A percentile compares a stretch with the other conserved stretches of the same genome.
phyloP scores from a whole-genome alignment of 2,329 filamentous ascomycete genomes.

The Phoma sp. region DNA sequence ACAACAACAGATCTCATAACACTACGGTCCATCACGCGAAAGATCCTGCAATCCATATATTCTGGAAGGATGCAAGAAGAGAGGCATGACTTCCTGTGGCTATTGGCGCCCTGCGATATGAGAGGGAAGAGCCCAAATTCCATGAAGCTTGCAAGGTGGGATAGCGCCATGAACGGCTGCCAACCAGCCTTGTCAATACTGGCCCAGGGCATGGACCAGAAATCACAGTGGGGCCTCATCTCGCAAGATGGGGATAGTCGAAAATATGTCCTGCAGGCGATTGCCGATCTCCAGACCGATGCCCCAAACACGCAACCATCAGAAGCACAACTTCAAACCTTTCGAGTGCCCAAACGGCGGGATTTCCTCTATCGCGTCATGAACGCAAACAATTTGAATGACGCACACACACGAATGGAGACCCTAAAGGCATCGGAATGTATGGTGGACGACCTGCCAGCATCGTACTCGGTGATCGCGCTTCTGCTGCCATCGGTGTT shows the following conservation, averaged over 20 bases:
- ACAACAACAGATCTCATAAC: constrained; percentile 23
- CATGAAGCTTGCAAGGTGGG: constrained; percentile 26
- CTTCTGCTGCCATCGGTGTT: constrained; percentile 76
- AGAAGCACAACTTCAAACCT: constrained; percentile 23
- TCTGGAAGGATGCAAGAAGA: constrained; percentile 28
- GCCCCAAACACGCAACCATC: neutral
- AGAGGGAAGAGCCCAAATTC: constrained; percentile 10
- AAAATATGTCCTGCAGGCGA: constrained; percentile 28
- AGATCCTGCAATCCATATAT: constrained; percentile 35
- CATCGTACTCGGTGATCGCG: constrained; percentile 57
- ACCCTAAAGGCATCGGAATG: constrained; percentile 60
- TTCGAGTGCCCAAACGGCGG: constrained; percentile 60
- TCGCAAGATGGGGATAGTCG: constrained; percentile 27
- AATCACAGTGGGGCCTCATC: constrained; percentile 35
- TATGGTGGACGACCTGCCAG: constrained; percentile 56
- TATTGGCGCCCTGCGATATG: constrained; percentile 36
- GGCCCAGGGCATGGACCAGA: neutral
- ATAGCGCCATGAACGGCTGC: constrained; percentile 18
- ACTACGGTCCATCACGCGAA: constrained; percentile 35
- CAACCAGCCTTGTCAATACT: constrained; percentile 25
- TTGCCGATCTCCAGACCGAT: neutral
- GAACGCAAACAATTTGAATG: constrained; percentile 18
- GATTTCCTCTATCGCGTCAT: constrained; percentile 64
- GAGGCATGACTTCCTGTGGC: constrained; percentile 39
- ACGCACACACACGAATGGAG: constrained; percentile 53